Percentiles rank a stretch among this genome's conserved stretches.
Evolutionary conservation across 306 rosid genomes (phyloP).

Genomic region (Cicer yamashitae): DNA sequence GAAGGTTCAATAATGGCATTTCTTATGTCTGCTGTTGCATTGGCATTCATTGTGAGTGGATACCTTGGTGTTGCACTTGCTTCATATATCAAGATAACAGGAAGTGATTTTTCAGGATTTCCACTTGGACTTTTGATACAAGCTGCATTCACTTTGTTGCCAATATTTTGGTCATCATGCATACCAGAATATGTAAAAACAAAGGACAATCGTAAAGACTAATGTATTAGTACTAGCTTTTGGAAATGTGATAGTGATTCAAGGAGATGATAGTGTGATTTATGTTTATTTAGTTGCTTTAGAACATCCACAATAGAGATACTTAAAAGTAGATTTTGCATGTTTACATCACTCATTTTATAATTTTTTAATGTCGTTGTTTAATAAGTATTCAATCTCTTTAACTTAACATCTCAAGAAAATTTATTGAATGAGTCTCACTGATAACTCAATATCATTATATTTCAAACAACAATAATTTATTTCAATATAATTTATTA

Average conservation of each 20-base stretch:
- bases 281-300: too few species aligned
- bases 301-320: too few species aligned
- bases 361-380: too few species aligned
- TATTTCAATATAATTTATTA: too few species aligned
- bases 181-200: conserved; percentile 64
- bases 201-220: conserved; percentile 51
- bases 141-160: conserved; percentile 74
- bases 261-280: not conserved
- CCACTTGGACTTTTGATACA: conserved; percentile 70
- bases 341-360: too few species aligned
- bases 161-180: conserved; percentile 77
- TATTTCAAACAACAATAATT: too few species aligned
- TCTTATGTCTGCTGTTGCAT: conserved; percentile 76
- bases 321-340: too few species aligned
- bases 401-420: too few species aligned
- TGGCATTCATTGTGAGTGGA: conserved; percentile 83
- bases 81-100: conserved; percentile 64
- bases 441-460: too few species aligned
- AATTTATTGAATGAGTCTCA: too few species aligned
- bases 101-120: conserved; percentile 76
- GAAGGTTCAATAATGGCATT: conserved; percentile 97
- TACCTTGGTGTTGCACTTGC: conserved; percentile 85
- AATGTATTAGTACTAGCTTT: not conserved
- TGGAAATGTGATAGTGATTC: conserved; percentile 20
- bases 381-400: too few species aligned